Evolutionary conservation across 164 flowering plant species (phyloP).

Genomic region (Piper betle): DNA sequence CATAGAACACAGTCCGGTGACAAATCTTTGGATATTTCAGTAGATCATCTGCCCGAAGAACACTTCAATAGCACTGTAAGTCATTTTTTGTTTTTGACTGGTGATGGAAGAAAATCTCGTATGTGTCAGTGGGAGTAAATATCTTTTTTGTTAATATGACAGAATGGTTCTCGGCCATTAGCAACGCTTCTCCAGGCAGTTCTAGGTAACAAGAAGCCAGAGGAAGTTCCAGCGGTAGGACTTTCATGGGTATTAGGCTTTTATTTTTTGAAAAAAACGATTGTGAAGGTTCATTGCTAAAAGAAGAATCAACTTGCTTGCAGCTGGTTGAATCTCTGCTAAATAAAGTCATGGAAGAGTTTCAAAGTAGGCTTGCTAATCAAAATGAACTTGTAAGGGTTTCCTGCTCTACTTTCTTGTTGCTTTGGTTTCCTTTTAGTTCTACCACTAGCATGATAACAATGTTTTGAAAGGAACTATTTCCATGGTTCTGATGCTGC

Average conservation of each 20-base stretch:
- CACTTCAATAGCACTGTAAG: conserved; percentile 51
- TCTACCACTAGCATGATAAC: background rate
- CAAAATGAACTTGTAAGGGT: conserved; percentile 23
- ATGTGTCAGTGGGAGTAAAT: background rate
- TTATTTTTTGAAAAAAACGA: background rate
- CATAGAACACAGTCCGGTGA: conserved; percentile 56
- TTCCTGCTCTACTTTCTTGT: background rate
- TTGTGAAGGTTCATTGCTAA: background rate
- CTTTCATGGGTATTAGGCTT: background rate
- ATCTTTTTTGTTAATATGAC: conserved; percentile 5
- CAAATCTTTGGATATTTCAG: conserved; percentile 14
- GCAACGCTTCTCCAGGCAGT: conserved; percentile 60
- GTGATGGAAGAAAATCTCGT: background rate
- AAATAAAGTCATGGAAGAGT: conserved; percentile 70
- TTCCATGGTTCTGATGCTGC: too few relatives aligned
- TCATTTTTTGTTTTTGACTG: background rate
- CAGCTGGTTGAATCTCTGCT: conserved; percentile 85
- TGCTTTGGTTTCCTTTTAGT: background rate
- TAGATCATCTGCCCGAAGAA: conserved; percentile 21
- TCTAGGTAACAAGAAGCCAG: conserved; percentile 74
- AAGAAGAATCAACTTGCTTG: background rate
- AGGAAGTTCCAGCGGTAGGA: conserved; percentile 81
- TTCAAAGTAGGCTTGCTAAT: conserved; percentile 45
- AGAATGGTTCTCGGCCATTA: conserved; percentile 42
- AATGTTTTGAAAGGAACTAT: too few relatives aligned